Conservation (phyloP, 225 moss, liverwort and hornwort species). For the Marchantia polymorpha region DNA sequence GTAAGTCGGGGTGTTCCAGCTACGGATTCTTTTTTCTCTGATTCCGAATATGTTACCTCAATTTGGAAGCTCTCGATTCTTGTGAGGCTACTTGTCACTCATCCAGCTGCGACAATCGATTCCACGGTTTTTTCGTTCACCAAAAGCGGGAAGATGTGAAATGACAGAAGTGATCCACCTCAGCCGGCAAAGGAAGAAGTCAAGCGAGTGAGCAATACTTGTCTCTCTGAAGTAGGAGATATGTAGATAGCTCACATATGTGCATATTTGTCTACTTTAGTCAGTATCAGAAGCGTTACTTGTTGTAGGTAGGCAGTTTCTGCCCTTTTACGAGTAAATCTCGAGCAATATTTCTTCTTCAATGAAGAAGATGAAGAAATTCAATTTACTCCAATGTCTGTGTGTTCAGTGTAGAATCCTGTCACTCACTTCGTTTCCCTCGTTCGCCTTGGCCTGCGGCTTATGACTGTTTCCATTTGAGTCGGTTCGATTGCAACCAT, state of each 20-base stretch:
- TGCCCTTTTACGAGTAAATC: neutral
- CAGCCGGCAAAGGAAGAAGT: neutral
- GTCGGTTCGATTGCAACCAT: neutral
- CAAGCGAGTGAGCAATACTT: neutral
- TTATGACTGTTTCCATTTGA: neutral
- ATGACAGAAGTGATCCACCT: neutral
- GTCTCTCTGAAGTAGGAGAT: neutral
- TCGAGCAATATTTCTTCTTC: neutral
- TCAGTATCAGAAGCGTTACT: neutral
- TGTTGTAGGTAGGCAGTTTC: neutral
- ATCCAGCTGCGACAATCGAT: too few relatives aligned
- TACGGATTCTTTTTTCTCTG: too few relatives aligned
- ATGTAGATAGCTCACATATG: neutral
- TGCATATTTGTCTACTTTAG: neutral
- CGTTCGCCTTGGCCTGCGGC: too few relatives aligned
- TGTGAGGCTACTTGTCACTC: too few relatives aligned
- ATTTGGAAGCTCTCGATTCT: too few relatives aligned
- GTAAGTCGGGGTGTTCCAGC: too few relatives aligned
- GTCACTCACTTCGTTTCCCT: neutral
- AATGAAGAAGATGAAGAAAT: neutral
- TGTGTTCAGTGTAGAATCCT: neutral
- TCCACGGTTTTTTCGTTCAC: too few relatives aligned
- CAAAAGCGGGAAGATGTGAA: neutral
- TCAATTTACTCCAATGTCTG: neutral
- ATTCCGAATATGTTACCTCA: too few relatives aligned